These are phyloP conservation scores for Sarcodon sp. DNA, from an alignment of 768 basidiomycete genomes.

Conservation along the genomic window DNA sequence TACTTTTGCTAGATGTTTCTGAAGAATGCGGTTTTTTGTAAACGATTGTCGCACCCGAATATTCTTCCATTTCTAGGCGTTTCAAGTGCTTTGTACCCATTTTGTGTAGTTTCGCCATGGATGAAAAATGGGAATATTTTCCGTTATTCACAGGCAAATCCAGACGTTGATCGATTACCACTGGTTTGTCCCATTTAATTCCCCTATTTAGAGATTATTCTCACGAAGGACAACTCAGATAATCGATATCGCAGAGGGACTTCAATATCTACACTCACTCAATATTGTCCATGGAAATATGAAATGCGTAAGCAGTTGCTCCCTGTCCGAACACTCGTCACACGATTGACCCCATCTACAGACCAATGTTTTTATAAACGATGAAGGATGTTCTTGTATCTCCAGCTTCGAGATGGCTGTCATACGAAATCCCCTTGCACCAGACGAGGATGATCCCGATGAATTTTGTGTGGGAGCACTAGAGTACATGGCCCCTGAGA, in stretches of 20 bases:
- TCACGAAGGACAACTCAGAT: neutral
- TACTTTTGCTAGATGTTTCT: neutral
- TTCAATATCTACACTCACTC: neutral
- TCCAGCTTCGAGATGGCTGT: constrained; percentile 12
- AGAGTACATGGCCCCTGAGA: constrained; percentile 11
- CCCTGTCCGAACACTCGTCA: too few relatives aligned
- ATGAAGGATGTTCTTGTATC: constrained; percentile 6
- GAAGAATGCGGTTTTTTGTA: neutral
- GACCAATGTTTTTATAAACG: constrained; percentile 12
- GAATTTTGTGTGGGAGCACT: constrained; percentile 2
- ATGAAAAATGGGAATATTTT: too few relatives aligned
- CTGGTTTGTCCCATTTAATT: neutral
- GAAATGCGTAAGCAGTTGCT: constrained; percentile 1
- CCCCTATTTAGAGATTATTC: too few relatives aligned
- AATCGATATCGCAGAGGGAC: neutral
- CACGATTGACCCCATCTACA: neutral
- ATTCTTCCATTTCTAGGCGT: neutral
- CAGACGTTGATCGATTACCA: neutral
- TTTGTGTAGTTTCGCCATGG: too few relatives aligned
- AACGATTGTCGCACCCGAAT: neutral
- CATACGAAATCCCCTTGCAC: constrained; percentile 3
- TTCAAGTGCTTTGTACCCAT: neutral
- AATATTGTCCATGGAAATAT: constrained; percentile 3
- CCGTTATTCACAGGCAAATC: neutral
- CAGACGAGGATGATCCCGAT: neutral